Evolutionary conservation across 139 green algal species (phyloP).

Genomic region (Closterium sp.): DNA sequence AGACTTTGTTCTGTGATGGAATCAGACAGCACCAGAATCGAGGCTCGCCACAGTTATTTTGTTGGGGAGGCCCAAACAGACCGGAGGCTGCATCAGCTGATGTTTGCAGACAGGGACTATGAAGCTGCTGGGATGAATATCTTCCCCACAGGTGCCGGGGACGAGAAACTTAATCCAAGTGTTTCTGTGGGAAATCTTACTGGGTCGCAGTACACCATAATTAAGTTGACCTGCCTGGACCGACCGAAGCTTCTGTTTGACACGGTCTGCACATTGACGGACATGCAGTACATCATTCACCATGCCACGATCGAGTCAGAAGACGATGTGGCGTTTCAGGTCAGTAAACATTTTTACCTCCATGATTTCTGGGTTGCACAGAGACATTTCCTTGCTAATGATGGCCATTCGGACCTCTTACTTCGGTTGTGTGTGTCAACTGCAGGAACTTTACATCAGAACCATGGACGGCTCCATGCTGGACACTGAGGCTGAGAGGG

Average conservation of each 20-base stretch:
- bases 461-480: constrained; percentile 29
- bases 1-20: constrained; percentile 32
- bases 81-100: constrained; percentile 84
- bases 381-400: background rate
- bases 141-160: background rate
- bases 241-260: constrained; percentile 89
- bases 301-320: constrained; percentile 84
- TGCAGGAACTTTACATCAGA: constrained; percentile 41
- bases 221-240: constrained; percentile 83
- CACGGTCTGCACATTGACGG: constrained; percentile 84
- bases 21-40: background rate
- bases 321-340: constrained; percentile 44
- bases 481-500: constrained; percentile 32
- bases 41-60: background rate
- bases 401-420: background rate
- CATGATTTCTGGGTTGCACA: background rate
- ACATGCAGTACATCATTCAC: constrained; percentile 91
- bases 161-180: background rate
- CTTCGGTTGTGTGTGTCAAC: background rate
- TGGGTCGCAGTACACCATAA: constrained; percentile 38
- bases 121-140: background rate
- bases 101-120: constrained; percentile 65
- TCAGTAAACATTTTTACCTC: constrained; percentile 11
- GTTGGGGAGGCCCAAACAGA: constrained; percentile 75
- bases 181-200: background rate